Percentiles rank a stretch among this genome's conserved stretches.
phyloP scores from a whole-genome alignment of 805 yeast genomes.

The Sungouiella thailandica region DNA sequence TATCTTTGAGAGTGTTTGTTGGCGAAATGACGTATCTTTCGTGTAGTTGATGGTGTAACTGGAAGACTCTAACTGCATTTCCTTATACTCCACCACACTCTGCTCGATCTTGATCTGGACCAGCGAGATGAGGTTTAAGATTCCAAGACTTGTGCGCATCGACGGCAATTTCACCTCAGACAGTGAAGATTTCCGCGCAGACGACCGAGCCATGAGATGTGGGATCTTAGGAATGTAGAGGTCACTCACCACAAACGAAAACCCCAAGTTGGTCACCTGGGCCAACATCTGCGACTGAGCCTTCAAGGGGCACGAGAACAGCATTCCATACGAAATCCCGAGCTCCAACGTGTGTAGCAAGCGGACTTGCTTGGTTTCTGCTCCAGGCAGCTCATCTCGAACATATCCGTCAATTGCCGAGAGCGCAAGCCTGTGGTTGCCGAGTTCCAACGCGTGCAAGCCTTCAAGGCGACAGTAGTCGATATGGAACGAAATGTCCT shows the following conservation, averaged over 20 bases:
- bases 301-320: slow-evolving; percentile 5
- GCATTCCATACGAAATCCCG: slow-evolving; percentile 4
- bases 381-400: slow-evolving; percentile 1
- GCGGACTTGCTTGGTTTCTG: slow-evolving; percentile 1
- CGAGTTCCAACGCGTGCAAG: slow-evolving; percentile 1
- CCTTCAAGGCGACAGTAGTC: slow-evolving; percentile 13
- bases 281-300: background rate
- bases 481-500: slow-evolving; percentile 10
- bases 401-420: slow-evolving; percentile 11
- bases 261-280: slow-evolving; percentile 6
- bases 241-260: slow-evolving; percentile 5
- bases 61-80: slow-evolving; percentile 8
- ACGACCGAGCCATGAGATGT: background rate
- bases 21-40: slow-evolving; percentile 10
- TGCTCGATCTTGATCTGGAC: slow-evolving; percentile 15
- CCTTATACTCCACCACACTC: slow-evolving; percentile 9
- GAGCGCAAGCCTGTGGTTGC: slow-evolving; percentile 3
- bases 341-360: slow-evolving; percentile 13
- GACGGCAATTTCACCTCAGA: background rate
- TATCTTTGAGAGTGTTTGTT: slow-evolving; percentile 9
- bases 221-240: slow-evolving; percentile 9
- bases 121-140: slow-evolving; percentile 7
- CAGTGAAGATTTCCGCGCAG: background rate
- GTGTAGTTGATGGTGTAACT: slow-evolving; percentile 10
- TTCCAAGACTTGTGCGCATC: slow-evolving; percentile 1